These are phyloP conservation scores for Russula griseocarnosa DNA, from an alignment of 768 basidiomycete genomes.

Conservation along the genomic window DNA sequence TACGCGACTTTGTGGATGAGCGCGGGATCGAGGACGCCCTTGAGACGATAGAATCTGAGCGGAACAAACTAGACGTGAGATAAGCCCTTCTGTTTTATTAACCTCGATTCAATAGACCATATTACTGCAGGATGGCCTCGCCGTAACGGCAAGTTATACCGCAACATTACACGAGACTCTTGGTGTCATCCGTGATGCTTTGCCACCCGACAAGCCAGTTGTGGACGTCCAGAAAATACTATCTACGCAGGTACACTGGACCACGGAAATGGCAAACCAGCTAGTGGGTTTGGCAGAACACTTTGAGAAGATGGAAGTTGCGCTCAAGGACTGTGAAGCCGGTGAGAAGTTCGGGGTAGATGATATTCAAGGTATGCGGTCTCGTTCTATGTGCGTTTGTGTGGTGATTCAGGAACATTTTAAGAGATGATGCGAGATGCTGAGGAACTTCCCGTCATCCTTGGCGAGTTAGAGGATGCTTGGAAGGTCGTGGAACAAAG, in stretches of 20 bases:
- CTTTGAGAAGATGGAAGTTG: slow-evolving; percentile 71
- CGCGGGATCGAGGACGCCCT: slow-evolving; percentile 71
- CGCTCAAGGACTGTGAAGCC: slow-evolving; percentile 62
- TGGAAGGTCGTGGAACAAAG: slow-evolving; percentile 49
- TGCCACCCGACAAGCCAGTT: slow-evolving; percentile 41
- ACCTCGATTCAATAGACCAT: slow-evolving; percentile 35
- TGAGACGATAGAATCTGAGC: slow-evolving; percentile 69
- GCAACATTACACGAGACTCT: slow-evolving; percentile 58
- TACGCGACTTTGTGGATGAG: slow-evolving; percentile 85
- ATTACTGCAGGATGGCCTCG: slow-evolving; percentile 52
- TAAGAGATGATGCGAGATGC: slow-evolving; percentile 82
- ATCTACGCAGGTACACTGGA: slow-evolving; percentile 53
- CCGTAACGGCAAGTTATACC: slow-evolving; percentile 62
- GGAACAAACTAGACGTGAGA: slow-evolving; percentile 63
- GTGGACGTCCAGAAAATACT: slow-evolving; percentile 48
- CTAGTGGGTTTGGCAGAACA: slow-evolving; percentile 70
- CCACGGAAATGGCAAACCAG: slow-evolving; percentile 65
- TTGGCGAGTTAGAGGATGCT: slow-evolving; percentile 64
- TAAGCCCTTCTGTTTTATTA: not conserved
- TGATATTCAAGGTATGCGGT: slow-evolving; percentile 55
- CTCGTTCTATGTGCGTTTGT: not conserved
- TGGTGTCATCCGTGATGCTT: slow-evolving; percentile 47
- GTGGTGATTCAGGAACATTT: slow-evolving; percentile 13
- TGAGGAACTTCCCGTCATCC: slow-evolving; percentile 69
- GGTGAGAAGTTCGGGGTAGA: slow-evolving; percentile 64